These are phyloP conservation scores for Sphagnum tenellum DNA, from an alignment of 225 moss, liverwort and hornwort species.

Conservation along the genomic window DNA sequence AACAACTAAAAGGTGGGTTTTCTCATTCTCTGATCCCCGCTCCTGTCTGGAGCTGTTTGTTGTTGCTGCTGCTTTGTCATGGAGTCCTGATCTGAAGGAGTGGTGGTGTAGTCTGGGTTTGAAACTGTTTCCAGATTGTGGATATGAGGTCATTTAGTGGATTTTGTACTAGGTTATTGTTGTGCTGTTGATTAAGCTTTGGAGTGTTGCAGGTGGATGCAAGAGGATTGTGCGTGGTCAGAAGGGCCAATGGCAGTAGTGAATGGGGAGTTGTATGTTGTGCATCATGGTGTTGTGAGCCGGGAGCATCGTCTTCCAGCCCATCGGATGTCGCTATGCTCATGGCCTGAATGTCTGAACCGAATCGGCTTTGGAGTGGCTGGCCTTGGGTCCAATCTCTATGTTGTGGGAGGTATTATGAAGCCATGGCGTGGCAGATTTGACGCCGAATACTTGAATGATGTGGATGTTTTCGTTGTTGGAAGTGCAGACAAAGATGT, in stretches of 20 bases:
- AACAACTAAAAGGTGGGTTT: constrained; percentile 40
- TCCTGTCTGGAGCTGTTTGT: too few species aligned
- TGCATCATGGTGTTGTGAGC: constrained; percentile 66
- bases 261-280: constrained; percentile 66
- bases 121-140: too few species aligned
- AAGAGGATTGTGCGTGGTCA: constrained; percentile 74
- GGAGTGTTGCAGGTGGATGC: constrained; percentile 43
- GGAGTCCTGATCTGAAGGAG: too few species aligned
- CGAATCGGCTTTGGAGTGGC: constrained; percentile 69
- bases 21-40: too few species aligned
- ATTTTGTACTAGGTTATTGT: background rate
- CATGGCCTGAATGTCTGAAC: constrained; percentile 80
- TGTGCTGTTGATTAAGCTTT: background rate
- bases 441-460: constrained; percentile 39
- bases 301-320: constrained; percentile 62
- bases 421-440: constrained; percentile 36
- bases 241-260: constrained; percentile 75
- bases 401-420: constrained; percentile 81
- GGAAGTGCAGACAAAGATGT: constrained; percentile 64
- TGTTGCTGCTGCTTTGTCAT: too few species aligned
- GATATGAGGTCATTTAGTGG: too few species aligned
- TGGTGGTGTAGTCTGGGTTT: too few species aligned
- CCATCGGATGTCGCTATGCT: constrained; percentile 59
- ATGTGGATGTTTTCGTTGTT: constrained; percentile 84
- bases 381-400: constrained; percentile 71